Conservation (phyloP, 2,329 filamentous ascomycete genomes). For the Xylariaceae sp. region DNA sequence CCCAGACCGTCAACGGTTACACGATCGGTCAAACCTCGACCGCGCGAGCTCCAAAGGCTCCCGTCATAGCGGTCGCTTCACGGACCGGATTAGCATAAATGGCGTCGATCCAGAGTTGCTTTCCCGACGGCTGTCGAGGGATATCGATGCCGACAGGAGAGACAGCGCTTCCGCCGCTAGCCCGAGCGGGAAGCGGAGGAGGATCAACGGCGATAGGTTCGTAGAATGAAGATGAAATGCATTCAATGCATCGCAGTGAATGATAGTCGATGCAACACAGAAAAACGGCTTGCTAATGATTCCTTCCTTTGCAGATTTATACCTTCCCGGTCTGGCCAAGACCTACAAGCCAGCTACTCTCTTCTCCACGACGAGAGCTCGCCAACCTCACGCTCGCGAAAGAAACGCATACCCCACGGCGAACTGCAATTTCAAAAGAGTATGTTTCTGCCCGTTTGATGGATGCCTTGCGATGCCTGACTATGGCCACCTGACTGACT, state of each 20-base stretch:
- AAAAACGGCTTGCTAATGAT: too few relatives aligned
- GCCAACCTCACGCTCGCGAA: slow-evolving; percentile 81
- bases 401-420: slow-evolving; percentile 77
- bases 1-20: slow-evolving; percentile 39
- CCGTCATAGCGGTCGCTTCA: slow-evolving; percentile 33
- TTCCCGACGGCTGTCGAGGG: slow-evolving; percentile 46
- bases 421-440: slow-evolving; percentile 93
- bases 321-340: slow-evolving; percentile 86
- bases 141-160: slow-evolving; percentile 45
- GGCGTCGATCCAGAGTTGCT: slow-evolving; percentile 45
- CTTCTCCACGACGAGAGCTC: slow-evolving; percentile 89
- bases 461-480: slow-evolving; percentile 6
- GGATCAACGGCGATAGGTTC: slow-evolving; percentile 58
- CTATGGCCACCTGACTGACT: slow-evolving; percentile 19
- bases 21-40: slow-evolving; percentile 37
- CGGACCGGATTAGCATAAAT: slow-evolving; percentile 33
- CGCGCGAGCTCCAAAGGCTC: slow-evolving; percentile 29
- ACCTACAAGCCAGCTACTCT: slow-evolving; percentile 88
- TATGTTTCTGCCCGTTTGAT: slow-evolving; percentile 40
- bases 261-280: too few relatives aligned
- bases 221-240: too few relatives aligned
- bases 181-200: slow-evolving; percentile 53
- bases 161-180: slow-evolving; percentile 50
- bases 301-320: slow-evolving; percentile 86
- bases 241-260: too few relatives aligned